A percentile compares a stretch with the other conserved stretches of the same genome.
Conservation (phyloP, 2,329 filamentous ascomycete species). For the Fusarium sulawesiense region DNA sequence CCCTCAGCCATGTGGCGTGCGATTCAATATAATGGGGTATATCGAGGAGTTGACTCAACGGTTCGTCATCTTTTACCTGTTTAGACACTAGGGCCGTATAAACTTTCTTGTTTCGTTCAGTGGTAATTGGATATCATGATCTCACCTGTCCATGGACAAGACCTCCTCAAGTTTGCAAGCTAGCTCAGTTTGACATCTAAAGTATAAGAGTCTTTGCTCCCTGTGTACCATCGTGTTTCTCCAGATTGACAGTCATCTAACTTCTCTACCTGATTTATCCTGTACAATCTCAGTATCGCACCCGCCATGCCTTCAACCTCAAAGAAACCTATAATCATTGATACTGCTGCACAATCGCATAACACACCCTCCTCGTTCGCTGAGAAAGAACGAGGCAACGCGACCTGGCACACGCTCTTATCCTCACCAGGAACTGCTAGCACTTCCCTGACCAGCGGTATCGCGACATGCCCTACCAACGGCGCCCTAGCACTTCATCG, state of each 20-base stretch:
- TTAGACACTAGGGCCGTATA: not conserved
- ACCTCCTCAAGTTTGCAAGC: not conserved
- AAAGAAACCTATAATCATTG: conserved; percentile 23
- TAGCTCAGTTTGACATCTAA: not conserved
- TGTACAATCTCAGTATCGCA: too few relatives aligned
- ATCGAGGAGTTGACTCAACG: not conserved
- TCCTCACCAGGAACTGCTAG: conserved; percentile 30
- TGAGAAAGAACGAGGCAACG: conserved; percentile 28
- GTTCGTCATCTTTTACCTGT: not conserved
- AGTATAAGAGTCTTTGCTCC: not conserved
- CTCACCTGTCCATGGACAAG: not conserved
- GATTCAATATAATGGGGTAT: not conserved
- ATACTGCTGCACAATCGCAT: conserved; percentile 1
- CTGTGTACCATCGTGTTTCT: not conserved
- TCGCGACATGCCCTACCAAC: conserved; percentile 39
- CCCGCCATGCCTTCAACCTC: not conserved
- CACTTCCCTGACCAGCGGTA: conserved; percentile 27
- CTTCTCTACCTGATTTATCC: not conserved
- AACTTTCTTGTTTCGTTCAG: not conserved
- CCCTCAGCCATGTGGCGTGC: conserved; percentile 4
- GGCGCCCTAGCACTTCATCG: conserved; percentile 42
- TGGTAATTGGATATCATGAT: not conserved
- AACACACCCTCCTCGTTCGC: conserved; percentile 8
- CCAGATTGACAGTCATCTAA: not conserved
- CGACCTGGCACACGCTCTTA: conserved; percentile 41